Percentiles rank a stretch among this genome's conserved stretches.
Evolutionary conservation across 768 basidiomycete genomes (phyloP).

Genomic region (Phanerochaete carnosa): DNA sequence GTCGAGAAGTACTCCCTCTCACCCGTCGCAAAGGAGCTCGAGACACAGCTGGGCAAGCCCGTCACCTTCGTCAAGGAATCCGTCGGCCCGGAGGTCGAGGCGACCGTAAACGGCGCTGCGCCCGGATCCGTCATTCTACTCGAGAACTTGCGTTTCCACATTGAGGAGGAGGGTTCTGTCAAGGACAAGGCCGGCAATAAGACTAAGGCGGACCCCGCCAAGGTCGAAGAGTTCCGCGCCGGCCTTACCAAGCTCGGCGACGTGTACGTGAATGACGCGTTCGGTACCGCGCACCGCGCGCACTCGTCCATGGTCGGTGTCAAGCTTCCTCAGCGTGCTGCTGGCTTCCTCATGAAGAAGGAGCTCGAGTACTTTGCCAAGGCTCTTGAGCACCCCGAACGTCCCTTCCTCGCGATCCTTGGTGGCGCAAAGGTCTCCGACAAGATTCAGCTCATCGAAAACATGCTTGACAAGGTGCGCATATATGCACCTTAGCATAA

Average conservation of each 20-base stretch:
- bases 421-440: conserved; percentile 99
- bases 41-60: conserved; percentile 63
- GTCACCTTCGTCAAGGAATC: conserved; percentile 85
- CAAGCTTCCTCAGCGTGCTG: conserved; percentile 85
- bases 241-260: conserved; percentile 89
- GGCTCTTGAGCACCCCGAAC: conserved; percentile 89
- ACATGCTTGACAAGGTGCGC: conserved; percentile 93
- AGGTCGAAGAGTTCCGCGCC: conserved; percentile 81
- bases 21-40: conserved; percentile 80
- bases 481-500: background rate
- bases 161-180: conserved; percentile 93
- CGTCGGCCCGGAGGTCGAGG: conserved; percentile 83
- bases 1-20: conserved; percentile 87
- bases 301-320: conserved; percentile 99
- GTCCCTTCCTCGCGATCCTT: conserved; percentile 96
- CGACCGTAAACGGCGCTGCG: conserved; percentile 63
- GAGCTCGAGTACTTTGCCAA: conserved; percentile 99
- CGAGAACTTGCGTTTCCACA: conserved; percentile 98
- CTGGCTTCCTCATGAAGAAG: conserved; percentile 97
- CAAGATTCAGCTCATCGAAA: conserved; percentile 98
- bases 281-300: conserved; percentile 97
- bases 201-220: conserved; percentile 84
- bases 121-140: conserved; percentile 80
- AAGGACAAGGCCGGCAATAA: conserved; percentile 95
- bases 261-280: conserved; percentile 98